Evolutionary conservation across 2,329 filamentous ascomycete species (phyloP), one percentile per base, ranked within the genome.

Genomic region (Aspergillus pseudotamarii): DNA sequence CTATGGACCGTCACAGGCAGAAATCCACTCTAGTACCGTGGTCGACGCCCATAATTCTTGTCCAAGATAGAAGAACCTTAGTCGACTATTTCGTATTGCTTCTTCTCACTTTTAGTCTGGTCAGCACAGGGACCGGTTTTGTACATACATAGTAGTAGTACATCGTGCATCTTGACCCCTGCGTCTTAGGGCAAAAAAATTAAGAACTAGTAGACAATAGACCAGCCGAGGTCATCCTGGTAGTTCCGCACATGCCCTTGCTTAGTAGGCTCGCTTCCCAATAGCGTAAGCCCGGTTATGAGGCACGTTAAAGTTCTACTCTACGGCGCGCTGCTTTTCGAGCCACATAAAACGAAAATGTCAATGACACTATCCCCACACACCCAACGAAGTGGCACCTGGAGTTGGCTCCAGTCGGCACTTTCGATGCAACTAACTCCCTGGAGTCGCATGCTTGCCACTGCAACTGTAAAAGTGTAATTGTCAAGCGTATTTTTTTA

Each of bases 321-420:
- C 16, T 41, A n/a, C 38, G 2, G 38, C 19, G 3, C n/a, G 6
- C 38, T 58, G 34, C 46, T 16, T 41, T 10, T 48, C 10, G 21
- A 38, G 4, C 41, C 23, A 30, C 46, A 21, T 55, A 32, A 28
- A 28, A 28, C 9, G 48, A 55, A 16, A 41, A 60, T 61, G 53
- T 19, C 45, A 34, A 50, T 54, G 30, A 11, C 51, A 36, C 28
- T 36, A n/a, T 45, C 58, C 26, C 58, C 55, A 58, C 59, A 53
- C 19, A 30, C 28, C 55, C 32, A 28, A 30, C 38, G 38, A n/a
- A 58, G 60, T 62, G 60, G 60, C 54, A 61, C 59, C 43, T 50
- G 53, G 46, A 58, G 36, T 30, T 51, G 55, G 60, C 38, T 54
- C 60, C 48, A 55, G 55, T 55, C 60, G 60, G 55, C 55, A 57